Conservation (phyloP, 345 rosid species). For the Eucalyptus pumila region DNA sequence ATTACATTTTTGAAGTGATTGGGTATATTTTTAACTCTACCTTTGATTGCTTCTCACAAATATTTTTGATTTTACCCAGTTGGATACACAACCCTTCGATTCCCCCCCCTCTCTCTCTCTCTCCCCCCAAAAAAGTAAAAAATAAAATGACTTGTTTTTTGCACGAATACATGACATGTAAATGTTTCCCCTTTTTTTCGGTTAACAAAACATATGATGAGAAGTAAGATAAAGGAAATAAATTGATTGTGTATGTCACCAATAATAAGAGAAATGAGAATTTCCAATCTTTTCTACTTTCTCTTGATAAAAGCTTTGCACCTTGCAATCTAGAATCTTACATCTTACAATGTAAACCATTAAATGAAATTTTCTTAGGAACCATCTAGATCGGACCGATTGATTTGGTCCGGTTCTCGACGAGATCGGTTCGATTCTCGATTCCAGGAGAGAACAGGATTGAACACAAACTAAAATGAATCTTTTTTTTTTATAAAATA, state of each 20-base stretch:
- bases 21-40: background rate
- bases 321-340: background rate
- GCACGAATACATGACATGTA: background rate
- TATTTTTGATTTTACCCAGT: background rate
- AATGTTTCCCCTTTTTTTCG: background rate
- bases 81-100: background rate
- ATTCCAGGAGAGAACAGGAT: rapidly evolving
- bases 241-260: background rate
- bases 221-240: background rate
- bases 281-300: background rate
- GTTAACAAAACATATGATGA: background rate
- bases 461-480: too few relatives aligned
- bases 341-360: background rate
- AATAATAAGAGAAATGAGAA: background rate
- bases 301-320: background rate
- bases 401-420: rapidly evolving
- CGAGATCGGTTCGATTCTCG: rapidly evolving
- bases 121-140: background rate
- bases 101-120: background rate
- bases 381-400: rapidly evolving
- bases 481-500: too few relatives aligned
- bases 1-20: background rate
- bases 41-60: background rate
- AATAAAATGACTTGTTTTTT: background rate
- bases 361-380: too few relatives aligned